Percentiles rank a stretch among this genome's conserved stretches.
phyloP scores from a whole-genome alignment of 495 filamentous ascomycete genomes.

The Xylaria acuta region DNA sequence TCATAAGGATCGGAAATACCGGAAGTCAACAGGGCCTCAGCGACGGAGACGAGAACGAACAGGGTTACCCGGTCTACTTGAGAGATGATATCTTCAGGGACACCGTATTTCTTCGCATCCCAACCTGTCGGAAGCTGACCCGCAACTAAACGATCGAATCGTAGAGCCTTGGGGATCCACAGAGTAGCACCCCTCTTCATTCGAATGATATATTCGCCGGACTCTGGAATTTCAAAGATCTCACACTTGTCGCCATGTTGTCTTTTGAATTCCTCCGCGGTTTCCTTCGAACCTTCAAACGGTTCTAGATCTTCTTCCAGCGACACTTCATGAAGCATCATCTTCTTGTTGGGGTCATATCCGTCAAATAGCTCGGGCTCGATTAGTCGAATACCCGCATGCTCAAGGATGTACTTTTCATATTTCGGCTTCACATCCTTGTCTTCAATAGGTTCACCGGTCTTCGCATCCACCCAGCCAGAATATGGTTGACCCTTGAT shows the following conservation, averaged over 20 bases:
- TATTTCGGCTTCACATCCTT: slow-evolving; percentile 97
- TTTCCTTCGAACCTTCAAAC: slow-evolving; percentile 97
- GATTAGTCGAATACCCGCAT: slow-evolving; percentile 96
- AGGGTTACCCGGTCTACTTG: slow-evolving; percentile 97
- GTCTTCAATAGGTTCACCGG: slow-evolving; percentile 93
- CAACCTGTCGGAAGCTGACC: slow-evolving; percentile 97
- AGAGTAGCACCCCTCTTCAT: slow-evolving; percentile 93
- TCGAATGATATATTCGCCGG: slow-evolving; percentile 91
- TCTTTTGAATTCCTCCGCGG: slow-evolving; percentile 94
- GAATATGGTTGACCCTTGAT: slow-evolving; percentile 97
- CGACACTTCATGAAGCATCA: slow-evolving; percentile 95
- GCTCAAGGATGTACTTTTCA: slow-evolving; percentile 94
- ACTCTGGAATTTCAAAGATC: slow-evolving; percentile 93
- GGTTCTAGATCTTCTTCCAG: slow-evolving; percentile 96
- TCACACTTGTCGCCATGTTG: slow-evolving; percentile 98
- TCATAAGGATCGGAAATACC: slow-evolving; percentile 99
- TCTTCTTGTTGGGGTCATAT: slow-evolving; percentile 98
- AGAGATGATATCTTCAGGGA: slow-evolving; percentile 95
- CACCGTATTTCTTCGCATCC: slow-evolving; percentile 93
- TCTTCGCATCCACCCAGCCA: slow-evolving; percentile 96
- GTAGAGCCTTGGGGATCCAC: slow-evolving; percentile 93
- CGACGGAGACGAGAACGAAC: slow-evolving; percentile 91
- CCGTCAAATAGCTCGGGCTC: slow-evolving; percentile 97
- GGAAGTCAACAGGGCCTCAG: slow-evolving; percentile 84
- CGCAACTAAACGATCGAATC: slow-evolving; percentile 95